Evolutionary conservation across 1,284 basidiomycete species (phyloP), one percentile per base, ranked within the genome.

Genomic region (Thelephora terrestris): DNA sequence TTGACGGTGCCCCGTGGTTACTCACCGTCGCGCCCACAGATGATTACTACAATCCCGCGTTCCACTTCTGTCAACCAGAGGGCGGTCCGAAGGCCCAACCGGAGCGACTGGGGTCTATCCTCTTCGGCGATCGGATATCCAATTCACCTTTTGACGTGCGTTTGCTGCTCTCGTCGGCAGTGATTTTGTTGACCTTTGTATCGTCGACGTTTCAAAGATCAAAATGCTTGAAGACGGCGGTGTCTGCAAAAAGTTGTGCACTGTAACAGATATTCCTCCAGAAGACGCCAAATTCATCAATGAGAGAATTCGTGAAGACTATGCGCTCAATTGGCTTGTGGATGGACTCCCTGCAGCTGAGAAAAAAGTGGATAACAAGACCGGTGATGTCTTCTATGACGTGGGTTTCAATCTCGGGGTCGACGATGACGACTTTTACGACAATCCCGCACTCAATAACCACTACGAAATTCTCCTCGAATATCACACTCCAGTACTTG

Each of bases 81-180:
- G 81, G 73, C 6, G 91, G 90, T 4, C 81, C 85, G 1, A 68
- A 81, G 60, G 81, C 84, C 57, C 83, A 92, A 61, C 81, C 88
- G 12, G 94, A 96, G 66, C 88, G 85, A 1, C 71, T 99, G 23
- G 95, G 95, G 4, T 91, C 90, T 25, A 93, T 96, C 53, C 71
- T 99, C 14, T 97, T 97, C 58, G 95, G 95, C 25, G 95, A 99
- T 70, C 78, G 95, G 52, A 93, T 99, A 61, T 91, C 94, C 67
- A 84, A 85, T 62, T 91, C 90, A 7, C 85, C 88, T 2, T 94
- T 93, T 60, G 75, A 93, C 57, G 86, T 90, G 55, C 52, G 83
- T 70, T 25, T 38, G 20, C 21, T 47, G 43, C 37, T 44, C 37
- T n/a, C 14, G n/a, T 7, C 49, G 46, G 38, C 25, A n/a, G 36